Evolutionary conservation across 805 yeast species (phyloP), one percentile per base, ranked within the genome.

Genomic region (Phaffomyces opuntiae): DNA sequence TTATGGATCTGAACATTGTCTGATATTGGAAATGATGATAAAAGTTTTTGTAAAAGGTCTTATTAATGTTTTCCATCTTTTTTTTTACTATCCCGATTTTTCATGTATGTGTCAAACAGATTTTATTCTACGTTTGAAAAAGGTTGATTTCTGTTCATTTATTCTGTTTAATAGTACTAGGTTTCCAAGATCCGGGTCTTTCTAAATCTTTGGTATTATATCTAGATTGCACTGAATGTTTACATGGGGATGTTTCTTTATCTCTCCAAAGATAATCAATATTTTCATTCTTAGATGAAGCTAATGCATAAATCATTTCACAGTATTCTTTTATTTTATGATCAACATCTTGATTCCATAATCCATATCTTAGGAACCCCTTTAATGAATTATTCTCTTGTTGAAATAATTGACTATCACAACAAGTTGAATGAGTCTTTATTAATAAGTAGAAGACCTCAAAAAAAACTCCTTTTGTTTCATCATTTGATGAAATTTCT

Each of bases 371-470:
- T 9, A 44, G 40, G 14, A 45, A 45, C 14, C 37, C 17, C 19
- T 33, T 45, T 21, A 45, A 19, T 47, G 43, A 12, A 44, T 42
- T 9, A 66, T 49, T 19, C 36, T 33, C 21, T 42, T 40, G 46
- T 62, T 68, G 67, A 19, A 60, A 49, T 21, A 52, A 44, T 43
- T 55, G 59, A n/a, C 16, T 40, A 42, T 17, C 9, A 45, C 52
- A 11, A 16, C 34, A 36, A n/a, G 42, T 31, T 44, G 44, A 16
- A 40, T 45, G 48, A 34, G 24, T 16, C n/a, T 29, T 24, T 1
- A 45, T 21, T 14, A 45, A 19, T 9, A 36, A 21, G 7, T 36
- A 29, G 7, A 40, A 33, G 11, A 37, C 19, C 14, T 40, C 48
- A 16, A 36, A 40, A 26, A 45, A 37, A 40, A 44, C 3, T 40